Base-by-base conservation (phyloP, 1,284 basidiomycete species). In the Wallemia hederae region DNA sequence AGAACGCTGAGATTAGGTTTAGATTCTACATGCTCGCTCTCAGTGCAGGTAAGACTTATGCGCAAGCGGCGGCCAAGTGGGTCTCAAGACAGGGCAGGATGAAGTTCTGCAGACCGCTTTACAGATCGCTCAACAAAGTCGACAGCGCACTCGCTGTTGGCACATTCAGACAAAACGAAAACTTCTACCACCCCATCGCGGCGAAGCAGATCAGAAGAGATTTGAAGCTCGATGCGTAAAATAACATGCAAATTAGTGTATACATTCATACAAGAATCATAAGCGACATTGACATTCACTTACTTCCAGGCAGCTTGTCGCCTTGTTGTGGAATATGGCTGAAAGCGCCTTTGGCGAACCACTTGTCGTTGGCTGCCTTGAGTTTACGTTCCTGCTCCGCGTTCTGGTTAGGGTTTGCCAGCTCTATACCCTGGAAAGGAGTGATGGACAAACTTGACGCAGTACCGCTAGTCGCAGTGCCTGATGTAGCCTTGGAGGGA, bases 391-490 rank as follows among this genome's bases (percentile, higher is more conserved):
- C 58, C 65, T 66, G 58, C 63, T 66, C 55, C 62, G 66, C 55
- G 64, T 69, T 27, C 29, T 64, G 64, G 24, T 62, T 63, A 22
- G 72, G 72, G 62, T 72, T 71, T 24, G 71, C 69, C 58, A 73
- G 64, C 61, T 73, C 72, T 62, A 73, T 68, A 80, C 87, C 92
- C 80, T 97, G 92, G 3, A 91, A 85, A 9, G 92, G 92, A 2
- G 92, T 98, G 63, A 98, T 92, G 9, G 84, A 84, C 62, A 98
- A 73, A 25, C 86, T 90, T 0, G 90, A 94, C 1, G 87, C 82
- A 1, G 85, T 90, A 56, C 92, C 92, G 0, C 83, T 84, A 28
- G 73, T 60, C 2, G 69, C 67, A 1, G 70, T 66, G 70, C 71
- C 75, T 56, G 69, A 69, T 14, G 70, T 67, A 57, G 82, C 79